Evolutionary conservation across 2,329 filamentous ascomycete species (phyloP).

Genomic region (Xylaria multiplex): DNA sequence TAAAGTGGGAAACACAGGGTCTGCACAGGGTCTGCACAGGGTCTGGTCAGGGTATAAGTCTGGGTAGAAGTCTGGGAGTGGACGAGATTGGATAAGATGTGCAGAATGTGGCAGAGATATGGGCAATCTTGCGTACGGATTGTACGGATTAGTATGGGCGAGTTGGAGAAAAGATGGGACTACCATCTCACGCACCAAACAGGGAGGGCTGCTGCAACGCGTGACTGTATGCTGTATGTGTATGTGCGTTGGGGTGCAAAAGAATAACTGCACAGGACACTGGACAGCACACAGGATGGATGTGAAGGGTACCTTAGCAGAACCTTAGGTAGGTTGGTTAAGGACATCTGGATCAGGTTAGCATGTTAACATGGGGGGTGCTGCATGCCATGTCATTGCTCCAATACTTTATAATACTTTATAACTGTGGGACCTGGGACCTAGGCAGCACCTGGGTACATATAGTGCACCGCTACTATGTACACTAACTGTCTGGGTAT

Average conservation of each 20-base stretch:
- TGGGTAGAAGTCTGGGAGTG: background rate
- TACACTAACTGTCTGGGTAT: too few relatives aligned
- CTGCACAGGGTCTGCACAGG: too few relatives aligned
- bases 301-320: background rate
- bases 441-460: background rate
- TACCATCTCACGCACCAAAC: conserved; percentile 29
- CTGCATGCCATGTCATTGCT: conserved; percentile 15
- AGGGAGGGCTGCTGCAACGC: conserved; percentile 1
- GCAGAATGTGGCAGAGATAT: too few relatives aligned
- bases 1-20: conserved; percentile 1
- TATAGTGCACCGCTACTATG: background rate
- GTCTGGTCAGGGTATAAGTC: too few relatives aligned
- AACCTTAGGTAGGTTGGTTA: too few relatives aligned
- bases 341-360: conserved; percentile 1
- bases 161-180: conserved; percentile 36
- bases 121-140: conserved; percentile 5
- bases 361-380: conserved; percentile 21
- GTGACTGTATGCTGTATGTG: conserved; percentile 6
- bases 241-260: background rate
- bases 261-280: background rate
- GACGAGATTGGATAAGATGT: background rate
- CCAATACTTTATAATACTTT: too few relatives aligned
- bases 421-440: too few relatives aligned
- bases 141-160: background rate
- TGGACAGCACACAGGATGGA: too few relatives aligned